phyloP scores from a whole-genome alignment of 805 yeast genomes.

The Ogataea thermomethanolica region DNA sequence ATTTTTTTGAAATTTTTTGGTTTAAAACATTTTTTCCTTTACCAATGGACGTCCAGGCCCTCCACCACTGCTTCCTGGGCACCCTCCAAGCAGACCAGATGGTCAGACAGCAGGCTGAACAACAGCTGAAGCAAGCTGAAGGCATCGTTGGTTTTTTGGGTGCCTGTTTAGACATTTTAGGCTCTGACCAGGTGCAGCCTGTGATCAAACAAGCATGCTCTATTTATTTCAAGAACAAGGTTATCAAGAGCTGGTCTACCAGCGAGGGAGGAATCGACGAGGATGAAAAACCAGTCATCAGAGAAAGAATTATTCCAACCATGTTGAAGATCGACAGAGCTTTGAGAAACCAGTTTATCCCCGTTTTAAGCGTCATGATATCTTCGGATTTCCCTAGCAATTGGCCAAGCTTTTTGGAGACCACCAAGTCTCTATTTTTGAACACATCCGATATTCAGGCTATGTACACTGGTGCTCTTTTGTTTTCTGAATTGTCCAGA shows the following conservation, averaged over 20 bases:
- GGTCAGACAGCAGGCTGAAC: slow-evolving; percentile 67
- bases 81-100: slow-evolving; percentile 67
- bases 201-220: slow-evolving; percentile 76
- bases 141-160: slow-evolving; percentile 68
- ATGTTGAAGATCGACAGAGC: slow-evolving; percentile 47
- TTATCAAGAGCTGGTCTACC: slow-evolving; percentile 60
- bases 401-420: slow-evolving; percentile 58
- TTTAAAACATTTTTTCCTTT: background rate
- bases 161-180: slow-evolving; percentile 75
- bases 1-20: slow-evolving; percentile 1
- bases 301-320: slow-evolving; percentile 64
- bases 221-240: slow-evolving; percentile 77
- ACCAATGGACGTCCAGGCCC: slow-evolving; percentile 63
- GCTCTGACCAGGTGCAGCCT: slow-evolving; percentile 48
- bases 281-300: slow-evolving; percentile 72
- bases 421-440: slow-evolving; percentile 43
- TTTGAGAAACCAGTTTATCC: slow-evolving; percentile 45
- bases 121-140: slow-evolving; percentile 55
- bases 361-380: slow-evolving; percentile 52
- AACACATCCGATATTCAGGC: slow-evolving; percentile 40
- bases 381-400: slow-evolving; percentile 34
- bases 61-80: slow-evolving; percentile 75
- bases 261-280: slow-evolving; percentile 43
- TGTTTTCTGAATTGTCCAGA: slow-evolving; percentile 72
- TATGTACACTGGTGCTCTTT: slow-evolving; percentile 64